Conservation (phyloP, 164 flowering plant genomes). For the Macadamia tetraphylla region DNA sequence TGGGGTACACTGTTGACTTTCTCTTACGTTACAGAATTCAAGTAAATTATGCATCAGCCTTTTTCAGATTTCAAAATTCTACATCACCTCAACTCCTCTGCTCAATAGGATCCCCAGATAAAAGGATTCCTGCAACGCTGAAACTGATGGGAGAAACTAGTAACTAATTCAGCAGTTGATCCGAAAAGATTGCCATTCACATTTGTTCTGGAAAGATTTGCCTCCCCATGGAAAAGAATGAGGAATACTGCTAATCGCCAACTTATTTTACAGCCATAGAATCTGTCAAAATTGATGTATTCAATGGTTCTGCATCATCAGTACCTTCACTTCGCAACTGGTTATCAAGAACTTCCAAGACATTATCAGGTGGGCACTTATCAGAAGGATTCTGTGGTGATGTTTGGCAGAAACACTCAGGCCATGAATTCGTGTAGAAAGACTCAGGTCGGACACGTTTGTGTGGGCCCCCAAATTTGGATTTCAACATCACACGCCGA, state of each 20-base stretch:
- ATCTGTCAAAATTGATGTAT: conserved; percentile 27
- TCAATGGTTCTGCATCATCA: conserved; percentile 17
- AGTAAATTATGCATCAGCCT: background rate
- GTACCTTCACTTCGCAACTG: conserved; percentile 33
- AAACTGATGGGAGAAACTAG: background rate
- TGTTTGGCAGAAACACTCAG: conserved; percentile 89
- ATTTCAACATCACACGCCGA: conserved; percentile 58
- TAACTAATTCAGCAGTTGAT: background rate
- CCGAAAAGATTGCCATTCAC: background rate
- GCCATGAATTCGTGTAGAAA: conserved; percentile 96
- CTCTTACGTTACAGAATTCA: conserved; percentile 3
- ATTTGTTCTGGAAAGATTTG: background rate
- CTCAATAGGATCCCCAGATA: background rate
- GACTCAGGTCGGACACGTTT: conserved; percentile 84
- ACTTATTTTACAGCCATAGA: conserved; percentile 16
- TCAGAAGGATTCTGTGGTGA: conserved; percentile 64
- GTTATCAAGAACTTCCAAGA: conserved; percentile 46
- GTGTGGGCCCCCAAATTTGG: conserved; percentile 88
- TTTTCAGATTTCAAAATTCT: background rate
- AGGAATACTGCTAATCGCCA: background rate
- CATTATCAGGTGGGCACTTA: conserved; percentile 79
- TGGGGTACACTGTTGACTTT: background rate
- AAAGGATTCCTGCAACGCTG: background rate
- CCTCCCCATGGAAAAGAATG: background rate
- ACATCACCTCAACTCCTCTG: background rate